Percentiles rank a stretch among this genome's conserved stretches.
phyloP scores from a whole-genome alignment of 2,329 filamentous ascomycete genomes.

The Colletotrichum sp. region DNA sequence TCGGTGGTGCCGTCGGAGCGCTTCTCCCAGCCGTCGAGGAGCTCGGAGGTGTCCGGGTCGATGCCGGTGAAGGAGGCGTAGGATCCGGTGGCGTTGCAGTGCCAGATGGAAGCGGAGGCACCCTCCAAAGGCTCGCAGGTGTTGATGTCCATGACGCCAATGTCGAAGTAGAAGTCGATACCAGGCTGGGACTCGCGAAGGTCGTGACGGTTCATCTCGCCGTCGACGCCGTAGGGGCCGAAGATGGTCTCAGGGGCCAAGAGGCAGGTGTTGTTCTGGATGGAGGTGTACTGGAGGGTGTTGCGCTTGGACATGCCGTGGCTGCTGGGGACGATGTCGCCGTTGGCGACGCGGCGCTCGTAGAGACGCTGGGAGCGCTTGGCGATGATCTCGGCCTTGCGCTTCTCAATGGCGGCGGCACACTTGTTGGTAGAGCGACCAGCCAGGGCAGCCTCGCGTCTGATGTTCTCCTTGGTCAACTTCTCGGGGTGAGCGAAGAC shows the following conservation, averaged over 20 bases:
- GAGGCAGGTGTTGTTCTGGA: constrained; percentile 42
- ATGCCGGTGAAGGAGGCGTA: not conserved
- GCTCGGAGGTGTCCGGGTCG: not conserved
- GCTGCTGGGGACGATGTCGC: not conserved
- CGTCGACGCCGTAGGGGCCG: constrained; percentile 47
- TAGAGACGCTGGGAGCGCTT: not conserved
- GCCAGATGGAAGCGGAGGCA: constrained; percentile 3
- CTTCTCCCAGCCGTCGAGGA: not conserved
- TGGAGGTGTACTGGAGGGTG: not conserved
- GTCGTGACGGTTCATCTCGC: not conserved
- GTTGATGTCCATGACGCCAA: constrained; percentile 8
- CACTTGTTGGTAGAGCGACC: not conserved
- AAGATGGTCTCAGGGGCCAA: constrained; percentile 50
- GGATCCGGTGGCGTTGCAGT: constrained; percentile 2
- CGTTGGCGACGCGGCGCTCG: not conserved
- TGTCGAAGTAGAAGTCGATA: constrained; percentile 1
- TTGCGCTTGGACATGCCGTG: not conserved
- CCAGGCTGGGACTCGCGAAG: not conserved
- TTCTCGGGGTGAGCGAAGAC: not conserved
- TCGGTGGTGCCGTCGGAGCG: constrained; percentile 15
- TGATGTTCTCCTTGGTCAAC: not conserved
- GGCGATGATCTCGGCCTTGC: not conserved
- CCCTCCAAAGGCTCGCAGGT: constrained; percentile 9
- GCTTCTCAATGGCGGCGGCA: not conserved
- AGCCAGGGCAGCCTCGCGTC: not conserved